Evolutionary conservation across 139 green algal species (phyloP).

Genomic region (Cymbomonas tetramitiformis): DNA sequence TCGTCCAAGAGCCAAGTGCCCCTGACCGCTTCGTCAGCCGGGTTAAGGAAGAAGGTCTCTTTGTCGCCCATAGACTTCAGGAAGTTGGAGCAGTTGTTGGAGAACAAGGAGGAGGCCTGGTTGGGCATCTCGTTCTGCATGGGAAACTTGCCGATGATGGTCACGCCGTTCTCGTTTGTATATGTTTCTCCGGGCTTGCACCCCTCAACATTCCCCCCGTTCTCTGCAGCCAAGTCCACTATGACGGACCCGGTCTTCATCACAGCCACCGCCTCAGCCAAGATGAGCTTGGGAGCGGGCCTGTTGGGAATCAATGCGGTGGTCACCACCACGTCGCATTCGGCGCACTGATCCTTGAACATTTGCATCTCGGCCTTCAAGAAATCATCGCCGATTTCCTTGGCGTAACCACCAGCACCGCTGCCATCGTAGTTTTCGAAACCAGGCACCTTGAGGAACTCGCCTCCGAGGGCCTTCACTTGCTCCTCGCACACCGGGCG

Average conservation of each 20-base stretch:
- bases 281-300: slow-evolving; percentile 66
- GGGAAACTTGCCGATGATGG: slow-evolving; percentile 73
- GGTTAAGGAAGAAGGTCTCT: slow-evolving; percentile 7
- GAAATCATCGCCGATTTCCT: slow-evolving; percentile 24
- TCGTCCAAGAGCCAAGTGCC: slow-evolving; percentile 4
- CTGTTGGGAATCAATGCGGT: slow-evolving; percentile 72
- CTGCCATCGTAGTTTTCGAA: slow-evolving; percentile 14
- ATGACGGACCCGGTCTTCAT: slow-evolving; percentile 38
- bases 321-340: slow-evolving; percentile 70
- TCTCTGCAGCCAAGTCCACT: slow-evolving; percentile 74
- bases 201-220: slow-evolving; percentile 53
- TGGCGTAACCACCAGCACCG: slow-evolving; percentile 23
- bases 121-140: slow-evolving; percentile 61
- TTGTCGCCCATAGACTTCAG: slow-evolving; percentile 16
- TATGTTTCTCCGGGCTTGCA: slow-evolving; percentile 37
- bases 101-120: slow-evolving; percentile 60
- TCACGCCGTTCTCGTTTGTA: slow-evolving; percentile 42
- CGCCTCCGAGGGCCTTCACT: slow-evolving; percentile 17
- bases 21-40: slow-evolving; percentile 18
- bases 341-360: slow-evolving; percentile 10
- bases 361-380: slow-evolving; percentile 21
- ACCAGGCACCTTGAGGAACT: slow-evolving; percentile 17
- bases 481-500: slow-evolving; percentile 10
- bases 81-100: slow-evolving; percentile 67
- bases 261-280: slow-evolving; percentile 31